A percentile compares a stretch with the other conserved stretches of the same genome.
phyloP scores from a whole-genome alignment of 768 basidiomycete genomes.

The Agrocybe pediades region DNA sequence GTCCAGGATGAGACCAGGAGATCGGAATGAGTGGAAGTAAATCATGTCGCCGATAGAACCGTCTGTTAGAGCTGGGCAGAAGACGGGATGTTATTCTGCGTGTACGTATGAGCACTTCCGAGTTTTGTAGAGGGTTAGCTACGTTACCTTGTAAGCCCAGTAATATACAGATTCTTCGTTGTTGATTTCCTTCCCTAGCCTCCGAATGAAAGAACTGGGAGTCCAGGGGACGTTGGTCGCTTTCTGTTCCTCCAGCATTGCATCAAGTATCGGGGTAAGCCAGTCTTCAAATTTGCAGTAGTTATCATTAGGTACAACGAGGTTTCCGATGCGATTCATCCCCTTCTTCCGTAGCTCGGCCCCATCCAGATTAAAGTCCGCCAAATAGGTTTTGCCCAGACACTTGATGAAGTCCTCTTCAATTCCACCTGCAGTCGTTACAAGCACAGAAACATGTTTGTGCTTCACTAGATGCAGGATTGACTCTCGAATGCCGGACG shows the following conservation, averaged over 20 bases:
- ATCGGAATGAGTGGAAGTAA: slow-evolving; percentile 95
- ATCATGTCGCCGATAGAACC: slow-evolving; percentile 99
- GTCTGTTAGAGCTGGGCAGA: slow-evolving; percentile 97
- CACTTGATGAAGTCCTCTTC: slow-evolving; percentile 99
- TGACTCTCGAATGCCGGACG: slow-evolving; percentile 93
- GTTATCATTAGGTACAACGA: slow-evolving; percentile 96
- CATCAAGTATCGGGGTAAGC: slow-evolving; percentile 92
- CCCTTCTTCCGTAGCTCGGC: slow-evolving; percentile 83
- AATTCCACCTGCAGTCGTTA: slow-evolving; percentile 97
- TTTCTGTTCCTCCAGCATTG: slow-evolving; percentile 89
- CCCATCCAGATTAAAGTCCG: slow-evolving; percentile 91
- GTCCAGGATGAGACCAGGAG: slow-evolving; percentile 83
- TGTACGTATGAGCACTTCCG: not conserved
- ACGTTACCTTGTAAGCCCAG: slow-evolving; percentile 96
- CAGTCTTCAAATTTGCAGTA: slow-evolving; percentile 99
- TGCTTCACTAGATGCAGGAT: slow-evolving; percentile 93
- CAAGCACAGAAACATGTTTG: slow-evolving; percentile 84
- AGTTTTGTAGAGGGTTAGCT: slow-evolving; percentile 11
- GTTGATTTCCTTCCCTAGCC: slow-evolving; percentile 96
- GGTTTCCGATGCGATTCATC: slow-evolving; percentile 97
- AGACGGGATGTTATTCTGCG: slow-evolving; percentile 98
- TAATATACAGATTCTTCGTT: slow-evolving; percentile 98
- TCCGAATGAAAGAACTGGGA: slow-evolving; percentile 89
- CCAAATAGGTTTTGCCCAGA: slow-evolving; percentile 93
- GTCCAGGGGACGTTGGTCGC: slow-evolving; percentile 74